Evolutionary conservation across 2,329 filamentous ascomycete species (phyloP), one percentile per base, ranked within the genome.

Genomic region (Dendrostoma leiphaemia): DNA sequence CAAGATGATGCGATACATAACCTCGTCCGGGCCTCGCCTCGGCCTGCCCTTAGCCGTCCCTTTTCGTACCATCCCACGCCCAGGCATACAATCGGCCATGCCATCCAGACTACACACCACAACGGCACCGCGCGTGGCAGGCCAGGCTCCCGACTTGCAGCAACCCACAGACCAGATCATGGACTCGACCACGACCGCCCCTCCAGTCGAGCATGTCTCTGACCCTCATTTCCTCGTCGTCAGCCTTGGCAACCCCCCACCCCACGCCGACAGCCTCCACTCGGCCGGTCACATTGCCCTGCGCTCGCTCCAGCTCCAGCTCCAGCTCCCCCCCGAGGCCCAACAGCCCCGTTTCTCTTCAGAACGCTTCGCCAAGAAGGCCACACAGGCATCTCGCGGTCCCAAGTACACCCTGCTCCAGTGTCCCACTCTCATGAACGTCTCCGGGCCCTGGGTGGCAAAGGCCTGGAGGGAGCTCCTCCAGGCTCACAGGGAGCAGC

Each of bases 231-330:
- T 96, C 62, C 83, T 97, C 53, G 79, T 97, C 64, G 82, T 91
- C 74, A 94, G 90, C 59, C 81, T 99, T 59, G 94, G 94, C 62
- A 97, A 97, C 64, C 91, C 89, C 6, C 77, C 81, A 6, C 75
- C 84, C 2, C 92, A 93, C 70, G 81, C 83, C 60, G 80, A 87
- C 59, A 95, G 90, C 19, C 84, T 93, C 7, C 94, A 97, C 73
- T 92, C 86, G 23, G 91, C 91, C 13, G 94, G 92, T 10, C 93
- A 97, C 74, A 82, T 85, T 53, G 82, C 91, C 43, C 82, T 96
- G 60, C 75, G 81, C 51, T 75, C 80, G 2, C 72, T 93, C 8
- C 76, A 79, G 19, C 75, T 72, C 15, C 68, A 72, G 24, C 72
- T 88, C 21, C 62, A 67, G 13, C 62, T n/a, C n/a, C n/a, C n/a